Evolutionary conservation across 805 yeast species (phyloP).

Genomic region (Priceomyces fermenticarens): DNA sequence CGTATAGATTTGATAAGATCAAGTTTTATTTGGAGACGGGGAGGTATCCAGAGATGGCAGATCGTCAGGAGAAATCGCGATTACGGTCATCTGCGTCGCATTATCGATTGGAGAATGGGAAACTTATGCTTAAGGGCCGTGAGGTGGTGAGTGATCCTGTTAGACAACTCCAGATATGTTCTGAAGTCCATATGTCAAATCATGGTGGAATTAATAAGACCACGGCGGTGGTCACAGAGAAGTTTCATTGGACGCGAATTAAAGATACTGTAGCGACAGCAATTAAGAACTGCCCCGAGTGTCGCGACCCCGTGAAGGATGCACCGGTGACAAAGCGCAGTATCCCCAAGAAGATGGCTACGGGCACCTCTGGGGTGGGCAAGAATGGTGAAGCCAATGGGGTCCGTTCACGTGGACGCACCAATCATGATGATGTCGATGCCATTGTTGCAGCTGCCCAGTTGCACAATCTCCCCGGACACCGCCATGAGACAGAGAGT

Average conservation of each 20-base stretch:
- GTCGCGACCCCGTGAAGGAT: conserved; percentile 48
- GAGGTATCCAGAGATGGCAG: conserved; percentile 77
- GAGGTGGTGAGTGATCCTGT: conserved; percentile 81
- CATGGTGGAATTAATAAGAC: conserved; percentile 92
- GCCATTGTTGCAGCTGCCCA: conserved; percentile 32
- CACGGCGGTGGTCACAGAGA: conserved; percentile 71
- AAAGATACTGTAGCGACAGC: conserved; percentile 84
- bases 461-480: conserved; percentile 20
- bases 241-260: conserved; percentile 88
- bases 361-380: conserved; percentile 8
- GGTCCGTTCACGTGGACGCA: conserved; percentile 16
- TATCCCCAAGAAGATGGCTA: conserved; percentile 16
- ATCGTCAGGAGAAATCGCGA: conserved; percentile 84
- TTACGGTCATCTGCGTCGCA: conserved; percentile 77
- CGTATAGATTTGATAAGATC: conserved; percentile 71
- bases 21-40: conserved; percentile 79
- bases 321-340: conserved; percentile 13
- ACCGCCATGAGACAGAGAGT: conserved; percentile 26
- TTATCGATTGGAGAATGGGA: conserved; percentile 69
- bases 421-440: conserved; percentile 26
- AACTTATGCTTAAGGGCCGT: conserved; percentile 68
- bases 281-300: conserved; percentile 70
- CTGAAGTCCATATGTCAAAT: conserved; percentile 60
- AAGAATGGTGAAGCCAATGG: conserved; percentile 17
- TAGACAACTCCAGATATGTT: conserved; percentile 71